Base-by-base conservation (phyloP, 768 basidiomycete species). In the Rhizopogon vesiculosus region DNA sequence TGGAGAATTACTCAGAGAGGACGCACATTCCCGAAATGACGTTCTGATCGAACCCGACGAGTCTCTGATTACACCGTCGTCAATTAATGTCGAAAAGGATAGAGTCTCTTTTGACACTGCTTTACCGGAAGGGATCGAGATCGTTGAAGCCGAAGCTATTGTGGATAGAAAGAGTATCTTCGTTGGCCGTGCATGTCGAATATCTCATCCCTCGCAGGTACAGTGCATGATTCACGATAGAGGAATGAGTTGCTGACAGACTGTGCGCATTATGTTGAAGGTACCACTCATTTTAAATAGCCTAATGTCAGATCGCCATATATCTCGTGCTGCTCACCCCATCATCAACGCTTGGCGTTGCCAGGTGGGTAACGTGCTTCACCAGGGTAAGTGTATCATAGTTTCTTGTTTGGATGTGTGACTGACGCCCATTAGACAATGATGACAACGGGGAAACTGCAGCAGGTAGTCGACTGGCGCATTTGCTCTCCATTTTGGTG, bases 381-480 rank as follows among this genome's bases (percentile, higher is more conserved):
- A 92, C 68, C 88, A 91, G 80, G 90, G 89, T 87, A 61, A 31
- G 72, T 58, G 42, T 41, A 39, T 29, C 42, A 19, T 19, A 39
- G 9, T 28, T 35, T n/a, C 15, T 28, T 56, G 19, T 35, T 35
- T 35, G 7, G 15, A 22, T 35, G 16, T 7, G 22, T 12, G 43
- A 54, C 16, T 61, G 55, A 29, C 54, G 57, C 9, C 29, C 60
- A 29, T 42, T 60, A 93, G 95, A 98, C 64, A 95, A 97, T 56
- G 92, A 95, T 55, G 95, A 98, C 57, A 91, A 98, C 56, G 92
- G 94, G 1, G 96, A 99, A 73, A 85, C 89, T 0, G 93, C 92
- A 1, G 96, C 96, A 18, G 96, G 96, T 5, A 85, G 89, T 42
- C 81, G 96, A 16, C 72, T 98, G 19, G 92, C 92, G 1, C 95